Conservation (phyloP, 2,329 filamentous ascomycete species). For the Alternaria longipes region DNA sequence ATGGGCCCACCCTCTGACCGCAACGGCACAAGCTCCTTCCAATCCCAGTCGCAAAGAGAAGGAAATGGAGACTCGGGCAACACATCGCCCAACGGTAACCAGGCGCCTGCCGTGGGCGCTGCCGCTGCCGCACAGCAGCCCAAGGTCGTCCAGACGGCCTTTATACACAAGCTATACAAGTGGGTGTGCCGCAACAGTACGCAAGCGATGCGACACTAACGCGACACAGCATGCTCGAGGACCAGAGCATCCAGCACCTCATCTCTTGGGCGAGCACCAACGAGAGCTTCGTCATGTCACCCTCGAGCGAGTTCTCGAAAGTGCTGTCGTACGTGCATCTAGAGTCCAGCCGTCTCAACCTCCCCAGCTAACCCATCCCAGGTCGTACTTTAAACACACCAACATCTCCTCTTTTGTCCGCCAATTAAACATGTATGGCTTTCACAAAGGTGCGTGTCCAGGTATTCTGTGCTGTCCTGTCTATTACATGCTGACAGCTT, state of each 20-base stretch:
- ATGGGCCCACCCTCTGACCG: constrained; percentile 62
- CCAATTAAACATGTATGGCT: constrained; percentile 99
- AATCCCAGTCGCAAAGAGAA: constrained; percentile 23
- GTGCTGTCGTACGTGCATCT: constrained; percentile 82
- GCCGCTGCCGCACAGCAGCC: constrained; percentile 86
- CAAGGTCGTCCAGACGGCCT: constrained; percentile 97
- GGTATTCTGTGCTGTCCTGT: constrained; percentile 2
- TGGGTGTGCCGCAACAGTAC: constrained; percentile 58
- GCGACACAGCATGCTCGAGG: constrained; percentile 86
- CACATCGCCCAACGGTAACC: constrained; percentile 50
- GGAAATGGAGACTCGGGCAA: constrained; percentile 42
- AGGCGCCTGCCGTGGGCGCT: constrained; percentile 61
- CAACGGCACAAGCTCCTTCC: constrained; percentile 33
- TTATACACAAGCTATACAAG: constrained; percentile 99
- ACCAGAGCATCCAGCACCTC: constrained; percentile 88
- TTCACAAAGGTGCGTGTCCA: constrained; percentile 83
- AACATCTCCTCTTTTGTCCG: constrained; percentile 99
- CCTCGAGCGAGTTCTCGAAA: constrained; percentile 96
- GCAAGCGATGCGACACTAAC: constrained; percentile 41
- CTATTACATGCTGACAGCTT: constrained; percentile 11
- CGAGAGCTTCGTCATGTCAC: constrained; percentile 99
- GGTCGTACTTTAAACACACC: constrained; percentile 99
- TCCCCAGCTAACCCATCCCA: constrained; percentile 54
- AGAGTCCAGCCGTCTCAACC: constrained; percentile 34
- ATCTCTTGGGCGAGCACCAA: constrained; percentile 95